Evolutionary conservation across 441 rosid genomes (phyloP).

Genomic region (Croton laevigatus): DNA sequence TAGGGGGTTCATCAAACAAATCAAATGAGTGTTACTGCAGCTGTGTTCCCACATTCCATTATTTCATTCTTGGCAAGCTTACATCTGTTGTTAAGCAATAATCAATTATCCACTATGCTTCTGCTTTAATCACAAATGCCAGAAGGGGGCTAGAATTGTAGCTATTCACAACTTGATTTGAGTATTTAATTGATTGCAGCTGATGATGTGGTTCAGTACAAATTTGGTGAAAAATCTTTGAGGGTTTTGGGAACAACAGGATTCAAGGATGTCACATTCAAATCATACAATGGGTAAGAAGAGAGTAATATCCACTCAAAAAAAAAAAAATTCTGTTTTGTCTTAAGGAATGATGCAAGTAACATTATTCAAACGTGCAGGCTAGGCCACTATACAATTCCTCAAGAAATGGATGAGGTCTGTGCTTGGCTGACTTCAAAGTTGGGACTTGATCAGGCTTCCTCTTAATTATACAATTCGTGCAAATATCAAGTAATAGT

Average conservation of each 20-base stretch:
- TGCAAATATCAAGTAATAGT: conserved; percentile 2
- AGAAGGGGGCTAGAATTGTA: background rate
- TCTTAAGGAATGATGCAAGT: background rate
- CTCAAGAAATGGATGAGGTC: conserved; percentile 81
- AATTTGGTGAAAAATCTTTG: conserved; percentile 88
- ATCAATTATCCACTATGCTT: background rate
- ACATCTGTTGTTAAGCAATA: too few species aligned
- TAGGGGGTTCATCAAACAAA: too few species aligned
- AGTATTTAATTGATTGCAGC: conserved; percentile 38
- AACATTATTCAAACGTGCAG: conserved; percentile 28
- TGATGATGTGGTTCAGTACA: conserved; percentile 85
- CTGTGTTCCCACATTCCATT: too few species aligned
- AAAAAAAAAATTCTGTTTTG: background rate
- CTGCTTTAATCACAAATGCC: background rate
- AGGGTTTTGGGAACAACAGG: conserved; percentile 51
- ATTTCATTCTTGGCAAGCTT: too few species aligned
- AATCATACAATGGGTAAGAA: conserved; percentile 65
- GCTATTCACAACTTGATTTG: conserved; percentile 11
- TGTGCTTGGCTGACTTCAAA: conserved; percentile 73
- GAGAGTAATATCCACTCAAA: background rate
- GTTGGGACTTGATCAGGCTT: conserved; percentile 57
- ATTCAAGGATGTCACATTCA: conserved; percentile 63
- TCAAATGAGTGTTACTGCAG: too few species aligned
- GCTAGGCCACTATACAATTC: conserved; percentile 88
- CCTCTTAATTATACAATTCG: conserved; percentile 19